Percentiles rank a stretch among this genome's conserved stretches.
Evolutionary conservation across 441 rosid genomes (phyloP).

Genomic region (Syzygium syzygioides): DNA sequence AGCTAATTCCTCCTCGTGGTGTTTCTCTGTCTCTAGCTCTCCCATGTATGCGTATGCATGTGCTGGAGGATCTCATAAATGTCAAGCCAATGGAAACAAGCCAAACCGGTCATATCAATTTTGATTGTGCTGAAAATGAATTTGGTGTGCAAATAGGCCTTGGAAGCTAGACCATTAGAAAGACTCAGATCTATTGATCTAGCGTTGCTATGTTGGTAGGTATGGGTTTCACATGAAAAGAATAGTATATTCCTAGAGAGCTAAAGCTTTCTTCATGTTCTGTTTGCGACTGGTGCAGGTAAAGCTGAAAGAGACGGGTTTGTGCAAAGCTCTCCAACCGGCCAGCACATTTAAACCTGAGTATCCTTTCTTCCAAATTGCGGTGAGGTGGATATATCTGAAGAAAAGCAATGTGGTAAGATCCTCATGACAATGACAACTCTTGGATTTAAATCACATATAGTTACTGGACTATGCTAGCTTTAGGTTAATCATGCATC

Average conservation of each 20-base stretch:
- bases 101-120: not conserved
- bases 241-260: not conserved
- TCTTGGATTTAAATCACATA: not conserved
- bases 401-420: not conserved
- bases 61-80: not conserved
- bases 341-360: not conserved
- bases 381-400: not conserved
- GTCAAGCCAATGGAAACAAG: not conserved
- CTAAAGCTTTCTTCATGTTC: not conserved
- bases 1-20: not conserved
- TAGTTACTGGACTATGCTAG: not conserved
- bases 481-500: not conserved
- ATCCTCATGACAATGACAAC: not conserved
- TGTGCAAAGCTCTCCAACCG: rapidly evolving
- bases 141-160: not conserved
- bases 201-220: not conserved
- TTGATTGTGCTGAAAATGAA: not conserved
- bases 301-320: not conserved
- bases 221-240: not conserved
- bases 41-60: not conserved
- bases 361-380: not conserved
- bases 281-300: rapidly evolving
- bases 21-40: not conserved
- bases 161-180: not conserved
- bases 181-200: not conserved